These are phyloP conservation scores for Wickerhamiella hasegawae DNA, from an alignment of 805 yeast genomes.

Conservation along the genomic window DNA sequence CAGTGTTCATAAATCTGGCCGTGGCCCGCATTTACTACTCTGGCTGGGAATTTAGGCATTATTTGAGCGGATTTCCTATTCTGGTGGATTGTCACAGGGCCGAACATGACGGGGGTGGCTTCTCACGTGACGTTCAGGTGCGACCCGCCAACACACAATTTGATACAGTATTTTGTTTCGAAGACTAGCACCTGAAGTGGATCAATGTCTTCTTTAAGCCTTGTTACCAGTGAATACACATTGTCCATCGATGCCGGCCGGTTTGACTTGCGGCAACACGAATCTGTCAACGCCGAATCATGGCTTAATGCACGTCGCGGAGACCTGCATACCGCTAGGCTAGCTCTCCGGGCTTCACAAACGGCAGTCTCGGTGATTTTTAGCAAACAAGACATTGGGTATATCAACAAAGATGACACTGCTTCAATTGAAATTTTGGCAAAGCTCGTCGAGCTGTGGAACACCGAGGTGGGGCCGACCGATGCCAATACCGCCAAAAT, in stretches of 20 bases:
- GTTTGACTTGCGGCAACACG: background rate
- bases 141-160: no score
- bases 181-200: no score
- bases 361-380: background rate
- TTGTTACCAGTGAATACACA: background rate
- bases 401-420: background rate
- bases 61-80: no score
- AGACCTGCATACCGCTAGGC: background rate
- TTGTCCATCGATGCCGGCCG: background rate
- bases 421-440: background rate
- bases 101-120: no score
- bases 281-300: background rate
- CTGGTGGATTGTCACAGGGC: no score
- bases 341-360: background rate
- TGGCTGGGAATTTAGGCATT: no score
- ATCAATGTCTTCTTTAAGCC: background rate
- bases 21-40: no score
- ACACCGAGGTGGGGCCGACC: conserved; percentile 13
- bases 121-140: no score
- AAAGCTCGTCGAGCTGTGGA: conserved; percentile 11
- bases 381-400: background rate
- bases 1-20: no score
- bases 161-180: no score
- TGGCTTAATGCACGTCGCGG: conserved; percentile 1
- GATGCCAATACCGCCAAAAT: conserved; percentile 12